Base-by-base conservation (phyloP, 805 yeast genomes). In the Cyberlindnera samutprakarnensis region DNA sequence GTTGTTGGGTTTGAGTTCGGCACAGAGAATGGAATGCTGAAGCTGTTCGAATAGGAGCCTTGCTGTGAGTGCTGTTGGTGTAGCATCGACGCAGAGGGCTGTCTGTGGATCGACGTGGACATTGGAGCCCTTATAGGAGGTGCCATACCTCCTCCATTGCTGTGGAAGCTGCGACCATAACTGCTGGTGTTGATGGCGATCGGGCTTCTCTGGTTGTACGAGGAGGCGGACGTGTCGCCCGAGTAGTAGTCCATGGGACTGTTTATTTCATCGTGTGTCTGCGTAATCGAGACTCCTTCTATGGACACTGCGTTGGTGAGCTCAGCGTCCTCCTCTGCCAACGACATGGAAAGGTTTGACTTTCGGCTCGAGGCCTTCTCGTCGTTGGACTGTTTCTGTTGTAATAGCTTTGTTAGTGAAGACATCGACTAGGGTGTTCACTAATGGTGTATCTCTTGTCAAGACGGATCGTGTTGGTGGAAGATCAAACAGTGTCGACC, bases 51-150 rank as follows among this genome's bases (percentile, higher is more conserved):
- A 26, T 36, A 43, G 2, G 50, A 43, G 36, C 38, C 29, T 15
- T 15, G 27, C 11, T 33, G 27, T 4, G 27, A 24, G 6, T 43
- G 37, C 32, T 32, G 38, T 24, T 39, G 30, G 27, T 32, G 26
- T 3, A 23, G 32, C 16, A 30, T 37, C n/a, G 34, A 25, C 2
- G 30, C 30, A 1, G 50, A 43, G 2, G 53, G 56, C 6, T 46
- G 49, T 31, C 56, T 42, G 27, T 49, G 56, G 26, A 49, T 41
- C 8, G 54, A 51, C 0, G 55, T 41, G 14, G 46, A 36, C 33
- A 46, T 32, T 13, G 55, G 55, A 9, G 55, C 54, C 26, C 51
- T 46, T 21, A 51, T 51, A 4, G 55, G 55, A 16, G 55, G 55
- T 3, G 55, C 49, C 2, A 16, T 16, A 24, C 10, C 10, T 8